A percentile compares a stretch with the other conserved stretches of the same genome.
Conservation (phyloP, 192 early-diverging fungal species). For the Gonapodya prolifera region DNA sequence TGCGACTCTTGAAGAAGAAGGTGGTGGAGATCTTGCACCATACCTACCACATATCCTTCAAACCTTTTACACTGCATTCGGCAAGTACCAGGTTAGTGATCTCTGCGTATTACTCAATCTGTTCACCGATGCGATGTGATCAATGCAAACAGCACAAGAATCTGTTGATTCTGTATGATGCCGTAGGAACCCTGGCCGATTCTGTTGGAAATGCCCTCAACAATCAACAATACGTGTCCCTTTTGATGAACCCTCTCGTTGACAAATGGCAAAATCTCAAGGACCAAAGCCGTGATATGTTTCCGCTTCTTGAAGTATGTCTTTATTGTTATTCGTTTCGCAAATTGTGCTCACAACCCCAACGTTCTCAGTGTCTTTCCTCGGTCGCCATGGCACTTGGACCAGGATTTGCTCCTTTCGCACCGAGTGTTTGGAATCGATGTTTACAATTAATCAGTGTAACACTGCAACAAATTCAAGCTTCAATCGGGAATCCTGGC, state of each 20-base stretch:
- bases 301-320: constrained; percentile 79
- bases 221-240: constrained; percentile 63
- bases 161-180: constrained; percentile 90
- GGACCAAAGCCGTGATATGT: constrained; percentile 82
- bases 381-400: constrained; percentile 80
- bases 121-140: background rate
- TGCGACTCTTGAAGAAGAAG: constrained; percentile 92
- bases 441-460: constrained; percentile 78
- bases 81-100: constrained; percentile 52
- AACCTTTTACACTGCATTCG: constrained; percentile 68
- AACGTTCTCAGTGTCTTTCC: constrained; percentile 53
- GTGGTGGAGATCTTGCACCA: constrained; percentile 62
- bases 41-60: constrained; percentile 80
- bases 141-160: constrained; percentile 68
- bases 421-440: constrained; percentile 71
- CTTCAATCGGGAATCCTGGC: constrained; percentile 7
- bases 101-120: background rate
- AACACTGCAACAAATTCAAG: constrained; percentile 58
- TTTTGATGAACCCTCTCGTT: constrained; percentile 78
- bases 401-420: constrained; percentile 72
- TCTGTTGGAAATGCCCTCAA: constrained; percentile 71
- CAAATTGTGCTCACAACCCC: background rate
- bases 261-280: constrained; percentile 69
- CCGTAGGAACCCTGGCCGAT: constrained; percentile 94
- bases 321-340: background rate